Evolutionary conservation across 495 filamentous ascomycete genomes (phyloP).

Genomic region (Staphylotrichum tortipilum): DNA sequence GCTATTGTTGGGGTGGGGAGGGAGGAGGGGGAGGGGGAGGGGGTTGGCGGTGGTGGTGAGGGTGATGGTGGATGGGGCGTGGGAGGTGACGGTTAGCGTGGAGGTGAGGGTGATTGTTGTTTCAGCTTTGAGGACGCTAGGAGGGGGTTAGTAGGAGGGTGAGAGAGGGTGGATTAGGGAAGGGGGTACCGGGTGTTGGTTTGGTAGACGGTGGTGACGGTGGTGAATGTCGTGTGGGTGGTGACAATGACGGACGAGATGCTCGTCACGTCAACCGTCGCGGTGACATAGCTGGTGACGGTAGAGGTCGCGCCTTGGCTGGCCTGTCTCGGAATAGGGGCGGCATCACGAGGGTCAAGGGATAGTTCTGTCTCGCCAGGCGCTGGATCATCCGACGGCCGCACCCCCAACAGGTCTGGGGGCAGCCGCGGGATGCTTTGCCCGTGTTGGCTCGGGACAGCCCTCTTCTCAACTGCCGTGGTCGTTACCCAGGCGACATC

Average conservation of each 20-base stretch:
- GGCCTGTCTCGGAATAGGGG: slow-evolving; percentile 3
- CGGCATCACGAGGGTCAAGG: not conserved
- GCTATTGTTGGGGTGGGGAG: slow-evolving; percentile 21
- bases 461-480: slow-evolving; percentile 8
- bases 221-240: slow-evolving; percentile 12
- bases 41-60: slow-evolving; percentile 18
- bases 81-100: slow-evolving; percentile 22
- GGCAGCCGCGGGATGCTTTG: too few species aligned
- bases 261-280: slow-evolving; percentile 11
- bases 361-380: not conserved
- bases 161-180: too few species aligned
- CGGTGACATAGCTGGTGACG: slow-evolving; percentile 13
- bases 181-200: slow-evolving; percentile 18
- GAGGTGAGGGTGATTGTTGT: slow-evolving; percentile 21
- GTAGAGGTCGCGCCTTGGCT: slow-evolving; percentile 2
- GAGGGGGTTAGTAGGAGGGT: not conserved
- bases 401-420: too few species aligned
- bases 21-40: not conserved
- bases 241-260: slow-evolving; percentile 14
- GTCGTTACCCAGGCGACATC: slow-evolving; percentile 17
- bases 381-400: not conserved
- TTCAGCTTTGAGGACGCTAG: slow-evolving; percentile 19
- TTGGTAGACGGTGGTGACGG: slow-evolving; percentile 15
- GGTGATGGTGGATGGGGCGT: slow-evolving; percentile 9
- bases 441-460: not conserved